These are phyloP conservation scores for Ceratobasidium sp. DNA, from an alignment of 1,284 basidiomycete species.

Conservation along the genomic window DNA sequence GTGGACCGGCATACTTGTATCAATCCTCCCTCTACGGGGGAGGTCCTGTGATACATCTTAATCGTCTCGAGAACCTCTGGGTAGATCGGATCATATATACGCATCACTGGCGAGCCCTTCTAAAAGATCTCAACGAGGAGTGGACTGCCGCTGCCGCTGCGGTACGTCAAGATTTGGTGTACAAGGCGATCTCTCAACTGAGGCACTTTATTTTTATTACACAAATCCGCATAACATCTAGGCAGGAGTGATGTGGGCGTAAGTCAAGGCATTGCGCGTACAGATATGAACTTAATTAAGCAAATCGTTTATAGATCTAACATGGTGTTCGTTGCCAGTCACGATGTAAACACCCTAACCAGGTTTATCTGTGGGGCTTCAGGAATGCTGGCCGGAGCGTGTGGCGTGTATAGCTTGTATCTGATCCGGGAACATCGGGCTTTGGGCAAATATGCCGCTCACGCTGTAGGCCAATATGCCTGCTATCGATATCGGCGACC, in stretches of 20 bases:
- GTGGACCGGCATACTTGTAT: neutral
- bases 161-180: neutral
- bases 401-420: conserved; percentile 16
- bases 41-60: conserved; percentile 35
- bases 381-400: conserved; percentile 8
- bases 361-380: conserved; percentile 27
- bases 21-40: conserved; percentile 13
- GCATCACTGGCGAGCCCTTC: conserved; percentile 33
- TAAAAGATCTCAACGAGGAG: conserved; percentile 20
- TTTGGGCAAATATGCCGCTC: conserved; percentile 32
- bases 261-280: neutral
- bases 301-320: conserved; percentile 32
- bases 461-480: conserved; percentile 4
- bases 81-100: conserved; percentile 36
- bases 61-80: conserved; percentile 34
- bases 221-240: neutral
- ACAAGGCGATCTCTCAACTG: neutral
- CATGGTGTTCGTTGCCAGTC: conserved; percentile 23
- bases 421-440: conserved; percentile 27
- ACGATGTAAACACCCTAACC: neutral
- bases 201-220: neutral
- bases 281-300: no score
- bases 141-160: conserved; percentile 26
- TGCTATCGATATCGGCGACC: neutral
- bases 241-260: conserved; percentile 38